Base-by-base conservation (phyloP, 116 monocot genomes). In the Trichopus zeylanicus region DNA sequence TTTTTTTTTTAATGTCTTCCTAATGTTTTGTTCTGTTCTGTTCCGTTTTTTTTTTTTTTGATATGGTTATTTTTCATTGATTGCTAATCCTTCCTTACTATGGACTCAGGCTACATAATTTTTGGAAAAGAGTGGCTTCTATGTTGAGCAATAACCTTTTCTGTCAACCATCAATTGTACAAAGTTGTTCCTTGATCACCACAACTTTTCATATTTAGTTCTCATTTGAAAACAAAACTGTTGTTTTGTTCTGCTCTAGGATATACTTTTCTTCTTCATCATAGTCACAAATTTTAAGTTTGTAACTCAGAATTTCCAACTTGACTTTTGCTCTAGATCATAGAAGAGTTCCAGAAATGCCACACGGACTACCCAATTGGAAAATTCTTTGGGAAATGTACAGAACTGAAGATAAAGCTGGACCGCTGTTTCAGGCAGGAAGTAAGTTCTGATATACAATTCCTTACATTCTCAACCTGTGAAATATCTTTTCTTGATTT, bases 321-420 rank as follows among this genome's bases (percentile, higher is more conserved):
- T 64, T 32, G 9, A 21, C 1, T 35, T 48, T 61, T 46, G 27
- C 7, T 56, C 37, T 49, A 86, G 89, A 88, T 89, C 61, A 93
- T 93, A 33, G 85, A 93, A 56, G 68, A 70, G 20, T 93, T 93
- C 30, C 89, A 89, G 42, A 93, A 86, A 51, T 93, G 93, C 59
- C 85, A 93, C 23, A 6, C 53, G 9, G 86, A 93, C 31, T 82
- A 93, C 63, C 93, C 89, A 22, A 61, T 93, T 38, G 69, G 39
- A 37, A 89, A 89, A 38, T 89, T 93, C 55, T 88, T 93, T 58
- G 89, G 93, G 8, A 71, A 93, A 59, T 93, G 89, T 38, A 86
- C 85, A 30, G 83, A 89, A 26, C 64, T 88, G 59, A 93, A 88
- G 63, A 73, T 93, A 59, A 93, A 89, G 66, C 82, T 93, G 15